phyloP scores from a whole-genome alignment of 805 yeast genomes.

The Candida piceae region DNA sequence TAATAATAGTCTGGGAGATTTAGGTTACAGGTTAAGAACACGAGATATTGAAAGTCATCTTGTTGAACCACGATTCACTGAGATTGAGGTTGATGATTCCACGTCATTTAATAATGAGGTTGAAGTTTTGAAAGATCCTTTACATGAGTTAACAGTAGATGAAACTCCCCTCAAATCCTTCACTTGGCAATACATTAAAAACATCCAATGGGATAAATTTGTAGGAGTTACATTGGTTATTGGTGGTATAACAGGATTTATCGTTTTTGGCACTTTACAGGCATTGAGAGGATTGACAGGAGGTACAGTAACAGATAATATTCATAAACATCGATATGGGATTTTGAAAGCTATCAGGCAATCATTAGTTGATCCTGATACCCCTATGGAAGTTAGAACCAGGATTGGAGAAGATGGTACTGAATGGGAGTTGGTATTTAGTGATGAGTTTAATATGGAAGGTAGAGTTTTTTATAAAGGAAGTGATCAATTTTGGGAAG shows the following conservation, averaged over 20 bases:
- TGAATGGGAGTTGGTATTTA: conserved; percentile 64
- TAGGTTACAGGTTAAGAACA: too few species aligned
- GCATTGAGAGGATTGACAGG: not conserved
- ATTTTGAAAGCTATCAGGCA: conserved; percentile 1
- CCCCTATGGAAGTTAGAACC: conserved; percentile 44
- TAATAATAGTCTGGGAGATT: too few species aligned
- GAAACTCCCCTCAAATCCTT: not conserved
- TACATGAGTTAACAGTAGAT: too few species aligned
- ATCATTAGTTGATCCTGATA: conserved; percentile 54
- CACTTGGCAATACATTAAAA: not conserved
- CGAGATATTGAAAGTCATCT: too few species aligned
- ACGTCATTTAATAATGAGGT: too few species aligned
- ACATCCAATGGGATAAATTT: conserved; percentile 6
- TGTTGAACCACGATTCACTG: too few species aligned
- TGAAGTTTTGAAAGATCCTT: too few species aligned
- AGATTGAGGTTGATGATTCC: too few species aligned
- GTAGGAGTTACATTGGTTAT: conserved; percentile 2
- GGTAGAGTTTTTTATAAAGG: conserved; percentile 78
- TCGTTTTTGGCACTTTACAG: conserved; percentile 2
- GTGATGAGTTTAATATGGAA: conserved; percentile 78
- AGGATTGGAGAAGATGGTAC: conserved; percentile 50
- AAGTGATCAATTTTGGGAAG: conserved; percentile 81
- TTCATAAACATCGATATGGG: conserved; percentile 1
- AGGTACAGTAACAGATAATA: not conserved
- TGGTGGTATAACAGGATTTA: conserved; percentile 1